Evolutionary conservation across 2,329 filamentous ascomycete species (phyloP), one percentile per base, ranked within the genome.

Genomic region (Fusarium sp.): DNA sequence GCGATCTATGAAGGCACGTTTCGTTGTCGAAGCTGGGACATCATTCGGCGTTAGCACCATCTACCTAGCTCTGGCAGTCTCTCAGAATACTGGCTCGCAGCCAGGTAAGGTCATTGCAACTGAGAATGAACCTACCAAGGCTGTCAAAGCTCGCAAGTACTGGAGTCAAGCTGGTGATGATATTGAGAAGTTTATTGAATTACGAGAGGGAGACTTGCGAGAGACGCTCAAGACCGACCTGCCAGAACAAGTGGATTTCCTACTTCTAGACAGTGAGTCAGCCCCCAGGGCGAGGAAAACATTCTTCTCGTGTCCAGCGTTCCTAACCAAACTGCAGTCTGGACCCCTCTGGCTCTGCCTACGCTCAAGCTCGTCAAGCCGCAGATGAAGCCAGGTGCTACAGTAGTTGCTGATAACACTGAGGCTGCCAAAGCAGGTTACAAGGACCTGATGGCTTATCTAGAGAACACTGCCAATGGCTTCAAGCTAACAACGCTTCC

Each of bases 11-110:
- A 83, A 85, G 4, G 89, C 89, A 1, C 82, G 81, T 4, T 84
- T 84, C 47, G 81, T 91, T 28, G 85, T 91, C 42, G 90, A 92
- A 76, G 89, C 88, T 0, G 90, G 90, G 2, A 91, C 90, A 1
- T 88, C 85, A 47, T 91, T 89, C 65, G 90, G 90, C 6, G 85
- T 92, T 3, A 89, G 87, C 63, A 91, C 90, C 0, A 89, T 91
- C 49, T 92, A 91, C 67, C 84, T 91, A 5, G 88, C 89, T 0
- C 81, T 91, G 5, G 90, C 89, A 0, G 87, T 88, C 1, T 83
- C 83, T 0, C 83, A 87, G 62, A 90, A 88, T 65, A 82, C 81
- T 41, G 64, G 20, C 45, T 63, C 39, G 17, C 67, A 39, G 77
- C 79, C 18, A 59, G 79, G 60, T 22, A 75, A 45, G 44, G 89